Conservation (phyloP, 768 basidiomycete species). For the Thelephora aurantiotincta region DNA sequence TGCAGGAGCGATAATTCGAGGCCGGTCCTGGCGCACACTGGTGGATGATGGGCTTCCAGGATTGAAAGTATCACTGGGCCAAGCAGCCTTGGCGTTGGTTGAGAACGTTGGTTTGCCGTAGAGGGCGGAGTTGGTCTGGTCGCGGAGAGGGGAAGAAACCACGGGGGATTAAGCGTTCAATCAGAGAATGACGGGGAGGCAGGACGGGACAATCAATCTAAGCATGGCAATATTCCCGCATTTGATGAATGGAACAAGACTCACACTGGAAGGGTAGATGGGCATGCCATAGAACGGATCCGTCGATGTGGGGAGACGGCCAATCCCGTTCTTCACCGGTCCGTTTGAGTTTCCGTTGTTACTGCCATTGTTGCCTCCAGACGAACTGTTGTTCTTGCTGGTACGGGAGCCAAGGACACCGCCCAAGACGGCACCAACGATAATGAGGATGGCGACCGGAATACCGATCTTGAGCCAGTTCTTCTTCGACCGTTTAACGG, state of each 20-base stretch:
- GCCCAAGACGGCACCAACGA: constrained; percentile 57
- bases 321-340: constrained; percentile 44
- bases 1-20: constrained; percentile 78
- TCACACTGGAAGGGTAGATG: constrained; percentile 77
- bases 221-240: too few relatives aligned
- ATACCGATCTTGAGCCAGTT: constrained; percentile 69
- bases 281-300: constrained; percentile 71
- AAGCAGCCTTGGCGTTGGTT: constrained; percentile 35
- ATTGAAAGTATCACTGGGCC: constrained; percentile 71
- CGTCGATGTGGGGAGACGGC: constrained; percentile 65
- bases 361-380: constrained; percentile 14
- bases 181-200: not conserved
- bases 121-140: constrained; percentile 59
- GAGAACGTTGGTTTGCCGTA: constrained; percentile 66
- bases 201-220: constrained; percentile 9
- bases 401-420: constrained; percentile 65
- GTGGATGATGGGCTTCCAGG: constrained; percentile 51
- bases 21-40: constrained; percentile 60
- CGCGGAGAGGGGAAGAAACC: constrained; percentile 4
- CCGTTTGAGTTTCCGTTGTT: constrained; percentile 41
- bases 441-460: constrained; percentile 48
- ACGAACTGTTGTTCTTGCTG: constrained; percentile 22
- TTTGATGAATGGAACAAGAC: constrained; percentile 12
- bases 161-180: not conserved
- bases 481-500: constrained; percentile 39